Evolutionary conservation across 2,329 filamentous ascomycete species (phyloP), one percentile per base, ranked within the genome.

Genomic region (Xylaria polymorpha): DNA sequence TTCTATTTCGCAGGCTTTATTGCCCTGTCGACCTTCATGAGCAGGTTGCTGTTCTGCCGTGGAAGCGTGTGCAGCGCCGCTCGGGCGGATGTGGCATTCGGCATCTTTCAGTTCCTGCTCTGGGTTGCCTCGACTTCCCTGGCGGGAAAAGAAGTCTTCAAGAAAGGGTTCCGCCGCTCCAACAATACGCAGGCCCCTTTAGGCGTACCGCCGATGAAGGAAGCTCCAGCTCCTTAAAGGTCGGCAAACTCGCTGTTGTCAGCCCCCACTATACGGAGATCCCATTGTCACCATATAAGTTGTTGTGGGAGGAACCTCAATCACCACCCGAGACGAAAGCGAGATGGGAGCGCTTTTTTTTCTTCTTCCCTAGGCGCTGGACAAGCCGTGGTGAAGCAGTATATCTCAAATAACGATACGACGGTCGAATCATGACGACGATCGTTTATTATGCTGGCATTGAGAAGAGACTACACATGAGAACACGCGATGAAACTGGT

Each of bases 1-100:
- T 85, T 90, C 76, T 88, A 88, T 80, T 87, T 90, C 77, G 81
- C 83, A 22, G 87, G 87, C 65, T 90, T 90, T 79, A 83, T 88
- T 73, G 86, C 86, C 10, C 82, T 90, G 22, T 81, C 86, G 51
- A 83, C 86, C 70, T 90, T 88, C 79, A 83, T 90, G 71, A 81
- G 83, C 76, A 80, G 81, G 61, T 80, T 90, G 59, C 79, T 85
- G 64, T 87, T 88, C 80, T 90, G 88, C 79, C 81, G 83, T 35
- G 88, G 88, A 50, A 81, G 80, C 44, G 85, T 89, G 32, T 91
- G 88, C 80, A 81, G 81, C 29, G 83, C 85, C 14, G 87, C 86
- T 48, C 85, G 85, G 22, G 86, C 86, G 51, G 83, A 85, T 68
- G 83, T 85, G n/a, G 85, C 84, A 50, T 83, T 90, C 59, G 83